A percentile compares a stretch with the other conserved stretches of the same genome.
These are phyloP conservation scores for Coemansia sp. DNA, from an alignment of 192 early-diverging fungal genomes.

Conservation along the genomic window DNA sequence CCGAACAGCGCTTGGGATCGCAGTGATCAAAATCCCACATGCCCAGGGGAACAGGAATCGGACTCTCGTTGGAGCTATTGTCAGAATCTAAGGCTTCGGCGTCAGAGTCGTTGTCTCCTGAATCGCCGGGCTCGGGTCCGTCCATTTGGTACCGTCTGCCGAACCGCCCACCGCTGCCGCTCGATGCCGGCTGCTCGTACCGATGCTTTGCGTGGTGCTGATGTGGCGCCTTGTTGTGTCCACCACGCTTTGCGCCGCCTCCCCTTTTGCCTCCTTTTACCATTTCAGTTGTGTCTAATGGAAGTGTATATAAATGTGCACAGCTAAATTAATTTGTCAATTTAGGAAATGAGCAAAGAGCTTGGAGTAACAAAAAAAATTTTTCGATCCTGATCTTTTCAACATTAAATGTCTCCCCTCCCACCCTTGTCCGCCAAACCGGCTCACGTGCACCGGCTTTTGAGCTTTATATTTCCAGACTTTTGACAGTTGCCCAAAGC, in stretches of 20 bases:
- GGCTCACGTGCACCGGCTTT: no score
- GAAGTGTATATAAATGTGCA: not conserved
- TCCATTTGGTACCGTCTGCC: conserved; percentile 5
- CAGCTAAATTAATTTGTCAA: no score
- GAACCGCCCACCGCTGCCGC: conserved; percentile 10
- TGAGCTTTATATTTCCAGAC: no score
- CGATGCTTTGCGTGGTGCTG: conserved; percentile 28
- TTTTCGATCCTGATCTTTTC: not conserved
- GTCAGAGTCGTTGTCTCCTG: not conserved
- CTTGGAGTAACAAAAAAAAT: not conserved
- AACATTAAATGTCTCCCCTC: no score
- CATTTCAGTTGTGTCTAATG: not conserved
- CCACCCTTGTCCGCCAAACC: no score
- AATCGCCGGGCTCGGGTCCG: not conserved
- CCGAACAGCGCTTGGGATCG: conserved; percentile 97
- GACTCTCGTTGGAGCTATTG: not conserved
- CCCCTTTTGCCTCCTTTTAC: conserved; percentile 32
- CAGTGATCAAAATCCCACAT: conserved; percentile 99
- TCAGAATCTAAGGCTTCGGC: not conserved
- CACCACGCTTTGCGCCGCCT: not conserved
- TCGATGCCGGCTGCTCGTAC: conserved; percentile 13
- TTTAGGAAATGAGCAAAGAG: not conserved
- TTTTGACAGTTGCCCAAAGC: no score
- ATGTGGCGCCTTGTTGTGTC: conserved; percentile 24
- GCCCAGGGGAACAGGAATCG: conserved; percentile 61